Conservation (phyloP, 202 grass and related monocot genomes). For the Schoenoplectus triqueter region DNA sequence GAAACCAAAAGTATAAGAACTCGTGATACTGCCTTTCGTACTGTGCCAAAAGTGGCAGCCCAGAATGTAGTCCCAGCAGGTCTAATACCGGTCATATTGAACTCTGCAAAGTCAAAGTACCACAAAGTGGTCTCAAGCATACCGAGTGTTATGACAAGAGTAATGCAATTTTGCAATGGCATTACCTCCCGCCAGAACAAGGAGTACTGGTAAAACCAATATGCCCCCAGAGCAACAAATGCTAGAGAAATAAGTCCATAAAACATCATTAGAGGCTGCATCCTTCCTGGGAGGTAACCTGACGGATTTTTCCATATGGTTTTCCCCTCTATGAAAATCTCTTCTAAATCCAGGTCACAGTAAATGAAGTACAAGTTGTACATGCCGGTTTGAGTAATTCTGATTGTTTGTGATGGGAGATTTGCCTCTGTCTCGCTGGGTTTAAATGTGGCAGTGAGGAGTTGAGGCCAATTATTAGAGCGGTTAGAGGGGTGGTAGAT, state of each 20-base stretch:
- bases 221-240: conserved; percentile 61
- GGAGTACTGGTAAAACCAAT: conserved; percentile 69
- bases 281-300: conserved; percentile 81
- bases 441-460: conserved; percentile 53
- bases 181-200: conserved; percentile 72
- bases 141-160: conserved; percentile 72
- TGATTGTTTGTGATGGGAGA: conserved; percentile 59
- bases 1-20: conserved; percentile 71
- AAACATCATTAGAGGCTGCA: conserved; percentile 73
- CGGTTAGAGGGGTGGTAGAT: conserved; percentile 45
- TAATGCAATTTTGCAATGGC: conserved; percentile 74
- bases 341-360: conserved; percentile 55
- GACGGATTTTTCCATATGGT: conserved; percentile 90
- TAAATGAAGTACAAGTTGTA: conserved; percentile 80
- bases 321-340: conserved; percentile 51
- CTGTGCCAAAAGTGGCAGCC: conserved; percentile 62
- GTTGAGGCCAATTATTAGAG: conserved; percentile 50
- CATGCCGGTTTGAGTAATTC: conserved; percentile 67
- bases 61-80: conserved; percentile 71
- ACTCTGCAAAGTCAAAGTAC: conserved; percentile 80
- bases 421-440: conserved; percentile 36
- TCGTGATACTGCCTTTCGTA: conserved; percentile 50
- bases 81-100: conserved; percentile 60
- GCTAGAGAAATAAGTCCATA: conserved; percentile 78
- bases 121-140: conserved; percentile 73